Evolutionary conservation across 1,284 basidiomycete species (phyloP), one percentile per base, ranked within the genome.

Genomic region (Cystobasidium sp.): DNA sequence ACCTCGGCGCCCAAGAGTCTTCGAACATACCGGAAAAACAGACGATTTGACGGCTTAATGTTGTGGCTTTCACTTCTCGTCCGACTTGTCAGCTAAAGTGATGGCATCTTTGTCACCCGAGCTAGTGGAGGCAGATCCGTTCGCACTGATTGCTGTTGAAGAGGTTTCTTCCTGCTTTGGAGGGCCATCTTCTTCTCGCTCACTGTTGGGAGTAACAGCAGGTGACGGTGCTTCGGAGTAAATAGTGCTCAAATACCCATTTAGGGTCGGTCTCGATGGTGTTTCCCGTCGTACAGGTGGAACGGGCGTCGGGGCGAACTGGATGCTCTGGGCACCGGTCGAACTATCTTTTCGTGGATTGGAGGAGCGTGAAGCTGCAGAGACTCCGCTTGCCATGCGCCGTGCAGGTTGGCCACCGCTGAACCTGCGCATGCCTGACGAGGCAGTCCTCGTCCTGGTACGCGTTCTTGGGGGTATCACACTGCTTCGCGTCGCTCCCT

Each of bases 191-290:
- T 59, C 18, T 59, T 39, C 39, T 31, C 20, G 22, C 43, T 59
- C 56, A 43, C 43, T 59, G 20, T 59, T 59, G 14, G 53, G 66
- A 14, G 53, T 68, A 18, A 9, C 53, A 18, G 66, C 66, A 14
- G 66, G 66, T 31, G 53, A 41, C 12, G 68, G 68, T 39, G n/a
- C 22, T 43, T 62, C 56, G n/a, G 68, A 70, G 58, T 70, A 70
- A n/a, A 70, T 62, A 14, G 67, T 68, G 18, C 52, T 61, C 14
- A 70, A 37, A 43, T 70, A 70, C 16, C 68, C 56, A 47, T 52
- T 62, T 18, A 70, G 44, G 14, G 53, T 59, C 12, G 66, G 66
- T 24, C 66, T 20, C n/a, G 55, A 39, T 6, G 37, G 24, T 12
- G 41, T 53, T 39, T 37, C 49, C 22, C 52, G 39, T 39, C 18